Base-by-base conservation (phyloP, 2,329 filamentous ascomycete genomes). In the Xylariomycetidae sp. region DNA sequence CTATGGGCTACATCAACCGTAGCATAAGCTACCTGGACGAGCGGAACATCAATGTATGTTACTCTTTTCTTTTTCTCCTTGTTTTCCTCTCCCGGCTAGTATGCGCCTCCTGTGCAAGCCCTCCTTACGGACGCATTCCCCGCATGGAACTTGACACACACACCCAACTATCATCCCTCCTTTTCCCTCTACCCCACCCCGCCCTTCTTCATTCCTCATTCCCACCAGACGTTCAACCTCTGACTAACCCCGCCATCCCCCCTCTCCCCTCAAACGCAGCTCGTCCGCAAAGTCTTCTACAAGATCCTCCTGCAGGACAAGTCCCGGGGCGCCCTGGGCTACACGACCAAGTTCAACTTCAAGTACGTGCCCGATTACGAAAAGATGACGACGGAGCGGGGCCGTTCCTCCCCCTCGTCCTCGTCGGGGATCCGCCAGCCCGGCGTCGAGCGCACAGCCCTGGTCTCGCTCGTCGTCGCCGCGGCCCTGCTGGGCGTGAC, bases 261-360 rank as follows among this genome's bases (percentile, higher is more conserved):
- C 17, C 25, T 12, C 25, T 15, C 27, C 53, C 36, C 53, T 64
- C 4, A 23, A 13, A 6, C 18, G 20, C 15, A 61, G 57, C 34
- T 57, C 20, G 38, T 54, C 42, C 83, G 77, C 53, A 64, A 67
- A 16, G 57, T 81, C 3, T 71, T 83, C 42, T 83, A 76, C 54
- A 62, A 67, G 13, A 55, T 83, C 3, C 70, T 84, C 12, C 71
- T 81, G n/a, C 68, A 81, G 36, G 73, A 76, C 36, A 77, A 79
- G 33, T 51, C 53, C n/a, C 39, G 54, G 34, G 74, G 67, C 35
- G 83, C 80, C 0, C 64, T 89, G 6, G 77, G 81, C 1, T 64
- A 71, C 29, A 70, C 80, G 48, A 76, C 73, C 2, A 66, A 62
- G 7, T 88, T 88, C 50, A 75, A 82, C 14, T 83, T 88, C 59